A percentile compares a stretch with the other conserved stretches of the same genome.
These are phyloP conservation scores for Amphibolis antarctica DNA, from an alignment of 106 monocot species.

Conservation along the genomic window DNA sequence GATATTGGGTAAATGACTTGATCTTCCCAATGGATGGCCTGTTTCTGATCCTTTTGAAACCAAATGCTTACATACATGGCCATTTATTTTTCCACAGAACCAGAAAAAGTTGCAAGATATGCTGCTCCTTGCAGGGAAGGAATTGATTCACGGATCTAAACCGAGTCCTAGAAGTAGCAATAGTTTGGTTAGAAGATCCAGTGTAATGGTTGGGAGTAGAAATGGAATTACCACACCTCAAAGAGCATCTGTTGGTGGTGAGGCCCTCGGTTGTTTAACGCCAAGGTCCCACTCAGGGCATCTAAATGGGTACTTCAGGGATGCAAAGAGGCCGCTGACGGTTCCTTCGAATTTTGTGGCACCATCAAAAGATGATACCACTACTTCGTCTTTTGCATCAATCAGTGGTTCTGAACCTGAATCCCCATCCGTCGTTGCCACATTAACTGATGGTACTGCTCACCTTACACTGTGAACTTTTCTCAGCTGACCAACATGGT, in stretches of 20 bases:
- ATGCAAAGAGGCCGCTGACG: conserved; percentile 39
- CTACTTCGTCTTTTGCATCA: conserved; percentile 67
- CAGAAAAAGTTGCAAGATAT: conserved; percentile 67
- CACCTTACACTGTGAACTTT: too few relatives aligned
- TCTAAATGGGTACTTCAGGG: conserved; percentile 54
- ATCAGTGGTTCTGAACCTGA: conserved; percentile 78
- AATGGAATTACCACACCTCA: conserved; percentile 56
- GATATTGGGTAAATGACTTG: conserved; percentile 71
- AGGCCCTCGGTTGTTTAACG: conserved; percentile 61
- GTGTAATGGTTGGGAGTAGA: conserved; percentile 23
- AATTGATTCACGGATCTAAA: conserved; percentile 48
- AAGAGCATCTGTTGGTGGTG: conserved; percentile 43
- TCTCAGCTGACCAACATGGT: too few relatives aligned
- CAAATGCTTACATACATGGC: background rate
- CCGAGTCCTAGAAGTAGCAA: conserved; percentile 41
- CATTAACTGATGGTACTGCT: background rate
- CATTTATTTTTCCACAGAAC: conserved; percentile 39
- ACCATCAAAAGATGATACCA: conserved; percentile 49
- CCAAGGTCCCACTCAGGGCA: conserved; percentile 71
- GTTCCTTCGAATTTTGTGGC: conserved; percentile 46
- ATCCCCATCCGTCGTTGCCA: conserved; percentile 29
- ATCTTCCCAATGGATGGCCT: too few relatives aligned
- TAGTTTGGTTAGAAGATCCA: conserved; percentile 41
- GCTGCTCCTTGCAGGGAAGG: conserved; percentile 59
- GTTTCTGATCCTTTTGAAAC: conserved; percentile 19